Conservation (phyloP, 1,284 basidiomycete genomes). For the Blastosporella zonata region DNA sequence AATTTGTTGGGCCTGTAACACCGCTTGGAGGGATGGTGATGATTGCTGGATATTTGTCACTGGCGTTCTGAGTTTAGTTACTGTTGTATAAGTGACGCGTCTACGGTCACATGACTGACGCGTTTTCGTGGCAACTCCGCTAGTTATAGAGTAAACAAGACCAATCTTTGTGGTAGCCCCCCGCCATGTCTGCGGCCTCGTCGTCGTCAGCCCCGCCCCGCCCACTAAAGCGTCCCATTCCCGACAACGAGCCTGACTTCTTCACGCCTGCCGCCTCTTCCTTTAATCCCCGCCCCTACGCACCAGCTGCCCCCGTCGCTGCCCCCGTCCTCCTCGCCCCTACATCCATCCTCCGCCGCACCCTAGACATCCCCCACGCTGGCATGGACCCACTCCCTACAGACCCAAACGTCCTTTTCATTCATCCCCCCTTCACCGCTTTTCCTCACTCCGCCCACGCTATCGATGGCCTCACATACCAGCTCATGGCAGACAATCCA, state of each 20-base stretch:
- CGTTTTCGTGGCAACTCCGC: slow-evolving; percentile 36
- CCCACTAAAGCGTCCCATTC: slow-evolving; percentile 48
- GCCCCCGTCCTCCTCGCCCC: slow-evolving; percentile 14
- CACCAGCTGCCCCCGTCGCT: slow-evolving; percentile 29
- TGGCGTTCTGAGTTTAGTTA: slow-evolving; percentile 40
- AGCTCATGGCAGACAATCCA: slow-evolving; percentile 62
- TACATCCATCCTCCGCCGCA: slow-evolving; percentile 26
- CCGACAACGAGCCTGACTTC: slow-evolving; percentile 47
- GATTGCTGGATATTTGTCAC: slow-evolving; percentile 69
- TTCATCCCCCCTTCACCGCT: slow-evolving; percentile 64
- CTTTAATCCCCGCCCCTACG: slow-evolving; percentile 59
- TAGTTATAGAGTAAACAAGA: slow-evolving; percentile 30
- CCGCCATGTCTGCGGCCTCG: slow-evolving; percentile 7
- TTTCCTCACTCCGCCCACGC: slow-evolving; percentile 61
- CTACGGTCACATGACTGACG: slow-evolving; percentile 35
- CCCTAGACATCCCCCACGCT: slow-evolving; percentile 40
- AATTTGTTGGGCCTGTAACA: slow-evolving; percentile 70
- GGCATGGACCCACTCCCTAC: slow-evolving; percentile 63
- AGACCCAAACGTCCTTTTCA: slow-evolving; percentile 62
- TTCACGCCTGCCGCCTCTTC: slow-evolving; percentile 57
- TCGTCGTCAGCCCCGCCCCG: slow-evolving; percentile 24
- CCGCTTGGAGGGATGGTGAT: slow-evolving; percentile 72
- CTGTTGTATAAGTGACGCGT: slow-evolving; percentile 9
- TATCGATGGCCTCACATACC: slow-evolving; percentile 66
- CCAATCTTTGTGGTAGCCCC: slow-evolving; percentile 1